Conservation (phyloP, 495 filamentous ascomycete genomes). For the Aspergillus sclerotioniger region DNA sequence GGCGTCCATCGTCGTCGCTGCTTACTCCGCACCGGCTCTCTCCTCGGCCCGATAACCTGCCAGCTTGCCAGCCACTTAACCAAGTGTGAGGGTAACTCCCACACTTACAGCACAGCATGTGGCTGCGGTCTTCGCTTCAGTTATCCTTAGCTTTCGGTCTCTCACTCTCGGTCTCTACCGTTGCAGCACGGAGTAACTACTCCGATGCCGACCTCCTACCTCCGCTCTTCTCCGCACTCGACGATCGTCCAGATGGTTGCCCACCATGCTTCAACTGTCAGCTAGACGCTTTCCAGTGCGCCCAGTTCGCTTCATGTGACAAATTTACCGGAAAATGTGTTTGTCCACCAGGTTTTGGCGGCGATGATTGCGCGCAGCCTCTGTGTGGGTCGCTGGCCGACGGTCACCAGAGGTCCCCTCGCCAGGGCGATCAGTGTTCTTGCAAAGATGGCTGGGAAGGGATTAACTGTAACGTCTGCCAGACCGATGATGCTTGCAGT, state of each 20-base stretch:
- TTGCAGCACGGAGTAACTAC: conserved; percentile 33
- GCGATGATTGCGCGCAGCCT: conserved; percentile 85
- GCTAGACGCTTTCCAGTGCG: conserved; percentile 83
- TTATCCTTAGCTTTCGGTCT: conserved; percentile 27
- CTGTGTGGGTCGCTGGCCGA: conserved; percentile 86
- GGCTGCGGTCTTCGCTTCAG: conserved; percentile 25
- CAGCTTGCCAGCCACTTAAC: neutral
- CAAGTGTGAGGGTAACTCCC: conserved; percentile 1
- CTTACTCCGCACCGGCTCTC: conserved; percentile 18
- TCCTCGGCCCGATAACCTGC: neutral
- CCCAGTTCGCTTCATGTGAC: conserved; percentile 84
- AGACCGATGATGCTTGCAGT: conserved; percentile 75
- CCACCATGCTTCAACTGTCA: conserved; percentile 94
- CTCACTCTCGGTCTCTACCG: conserved; percentile 22
- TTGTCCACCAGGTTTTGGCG: conserved; percentile 88
- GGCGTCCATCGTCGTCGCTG: conserved; percentile 10
- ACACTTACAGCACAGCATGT: conserved; percentile 27
- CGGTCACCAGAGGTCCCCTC: conserved; percentile 68
- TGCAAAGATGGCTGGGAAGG: conserved; percentile 97
- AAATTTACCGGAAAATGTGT: conserved; percentile 84
- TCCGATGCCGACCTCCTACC: conserved; percentile 30
- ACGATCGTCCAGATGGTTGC: conserved; percentile 58
- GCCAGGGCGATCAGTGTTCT: conserved; percentile 67
- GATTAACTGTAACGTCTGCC: conserved; percentile 98
- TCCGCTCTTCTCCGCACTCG: conserved; percentile 48